Evolutionary conservation across 169 alveolate genomes (phyloP), one percentile per base, ranked within the genome.

Genomic region (Plasmodium relictum): DNA sequence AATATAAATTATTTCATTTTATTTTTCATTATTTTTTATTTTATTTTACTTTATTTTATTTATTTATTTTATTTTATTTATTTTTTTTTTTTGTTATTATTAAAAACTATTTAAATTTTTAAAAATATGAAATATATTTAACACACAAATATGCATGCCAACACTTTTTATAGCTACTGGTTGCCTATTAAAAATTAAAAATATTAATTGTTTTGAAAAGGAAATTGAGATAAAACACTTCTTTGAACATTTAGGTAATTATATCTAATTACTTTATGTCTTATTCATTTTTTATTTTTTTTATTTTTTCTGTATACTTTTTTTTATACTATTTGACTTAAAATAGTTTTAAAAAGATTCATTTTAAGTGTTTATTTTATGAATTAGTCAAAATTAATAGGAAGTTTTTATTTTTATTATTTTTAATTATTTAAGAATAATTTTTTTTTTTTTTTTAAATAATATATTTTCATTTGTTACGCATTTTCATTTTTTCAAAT

Each of bases 241-340:
- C 73, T 72, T 80, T 54, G 90, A 62, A 41, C 90, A 80, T 61
- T 42, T 80, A 59, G 90, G 90, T 80, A 37, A 54, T 9, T 20
- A 59, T 59, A 59, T 59, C 18, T 31, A 31, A 31, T 31, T 31
- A 31, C 3, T 31, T 31, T 31, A 31, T 31, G 6, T 10, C 58
- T 48, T 9, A 1, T 48, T 14, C 6, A 2, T 10, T 48, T 6
- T 58, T 42, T 12, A n/a, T 31, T 2, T 16, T 31, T 31, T 59
- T 58, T 58, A 20, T 73, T 16, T 68, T 56, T 48, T 73, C 16
- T 20, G 12, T 39, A 31, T 69, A 48, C 58, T 6, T 48, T 48
- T 48, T 48, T 48, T 9, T 6, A 48, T 4, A 14, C 52, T 44
- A 6, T 44, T 9, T 6, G n/a, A 14, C 1, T 48, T 48, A 48